Base-by-base conservation (phyloP, 768 basidiomycete species). In the Auriculariales sp. region DNA sequence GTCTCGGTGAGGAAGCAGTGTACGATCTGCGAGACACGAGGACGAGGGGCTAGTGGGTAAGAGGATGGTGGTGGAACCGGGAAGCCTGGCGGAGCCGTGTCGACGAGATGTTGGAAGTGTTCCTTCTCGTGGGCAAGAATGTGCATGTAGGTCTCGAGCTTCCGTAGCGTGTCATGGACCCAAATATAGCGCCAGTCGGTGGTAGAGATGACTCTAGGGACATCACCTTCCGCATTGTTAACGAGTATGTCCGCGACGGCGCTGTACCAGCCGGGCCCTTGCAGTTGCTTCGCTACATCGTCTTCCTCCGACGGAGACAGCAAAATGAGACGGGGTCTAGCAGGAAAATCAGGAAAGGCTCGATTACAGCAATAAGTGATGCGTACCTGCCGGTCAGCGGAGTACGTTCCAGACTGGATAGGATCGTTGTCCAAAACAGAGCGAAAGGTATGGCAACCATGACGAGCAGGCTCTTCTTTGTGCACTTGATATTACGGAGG, bases 291-390 rank as follows among this genome's bases (percentile, higher is more conserved):
- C n/a, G 89, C 79, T 34, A 97, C 87, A 28, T 79, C 79, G 48
- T 92, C 88, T 60, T 97, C 92, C 65, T 95, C 92, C 56, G 90
- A 85, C 2, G 92, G 91, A 3, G 89, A 91, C 14, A 95, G 73
- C 7, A 93, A 70, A 53, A 95, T 93, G 56, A 91, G 64, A 48
- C 92, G 75, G 83, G 84, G 87, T 58, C 90, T 89, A 54, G 28
- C 17, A 34, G 9, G 9, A 9, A 44, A 15, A 30, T 28, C 28
- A 12, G 22, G 42, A 25, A 45, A 42, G 33, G n/a, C 25, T 14
- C 25, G 32, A 36, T 15, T n/a, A 17, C 10, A n/a, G 28, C 4
- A 11, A 10, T 1, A 12, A 39, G 14, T 19, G 1, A 3, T 12
- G 66, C 79, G 47, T 53, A 87, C 85, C 87, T 73, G 61, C 88